Percentiles rank a stretch among this genome's conserved stretches.
Evolutionary conservation across 2,329 filamentous ascomycete genomes (phyloP).

Genomic region (Sclerotinia minor): DNA sequence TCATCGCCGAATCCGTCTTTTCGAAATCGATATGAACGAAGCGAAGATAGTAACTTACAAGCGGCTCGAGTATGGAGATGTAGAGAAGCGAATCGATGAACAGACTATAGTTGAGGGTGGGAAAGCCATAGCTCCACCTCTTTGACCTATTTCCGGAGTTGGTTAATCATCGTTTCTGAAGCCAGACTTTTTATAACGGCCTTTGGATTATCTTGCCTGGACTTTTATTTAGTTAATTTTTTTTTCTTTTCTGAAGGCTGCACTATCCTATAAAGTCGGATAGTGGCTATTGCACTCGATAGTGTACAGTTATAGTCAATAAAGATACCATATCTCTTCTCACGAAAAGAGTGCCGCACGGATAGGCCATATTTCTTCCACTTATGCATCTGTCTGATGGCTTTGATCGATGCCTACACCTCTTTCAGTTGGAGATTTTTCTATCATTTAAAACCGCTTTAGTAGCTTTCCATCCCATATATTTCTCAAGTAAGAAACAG

Average conservation of each 20-base stretch:
- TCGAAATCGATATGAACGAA: conserved; percentile 90
- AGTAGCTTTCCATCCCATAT: not conserved
- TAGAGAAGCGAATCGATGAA: conserved; percentile 56
- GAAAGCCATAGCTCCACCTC: conserved; percentile 30
- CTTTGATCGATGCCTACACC: not conserved
- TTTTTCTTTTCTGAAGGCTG: not conserved
- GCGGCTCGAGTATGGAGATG: conserved; percentile 69
- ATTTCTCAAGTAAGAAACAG: too few relatives aligned
- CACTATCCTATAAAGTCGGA: not conserved
- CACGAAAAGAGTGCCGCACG: not conserved
- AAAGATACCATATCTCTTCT: not conserved
- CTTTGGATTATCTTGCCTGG: not conserved
- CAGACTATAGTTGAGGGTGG: conserved; percentile 68
- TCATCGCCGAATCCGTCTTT: conserved; percentile 80
- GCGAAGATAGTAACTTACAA: conserved; percentile 92
- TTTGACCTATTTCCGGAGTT: not conserved
- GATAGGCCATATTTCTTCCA: not conserved
- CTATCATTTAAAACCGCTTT: not conserved
- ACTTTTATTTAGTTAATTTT: not conserved
- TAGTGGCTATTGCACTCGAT: not conserved
- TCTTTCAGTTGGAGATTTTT: not conserved
- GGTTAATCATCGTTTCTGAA: not conserved
- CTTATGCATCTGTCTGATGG: not conserved
- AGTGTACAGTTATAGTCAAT: not conserved
- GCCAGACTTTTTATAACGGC: not conserved